Evolutionary conservation across 1,139 yeast genomes (phyloP).

Genomic region (Taiozyma sp.): DNA sequence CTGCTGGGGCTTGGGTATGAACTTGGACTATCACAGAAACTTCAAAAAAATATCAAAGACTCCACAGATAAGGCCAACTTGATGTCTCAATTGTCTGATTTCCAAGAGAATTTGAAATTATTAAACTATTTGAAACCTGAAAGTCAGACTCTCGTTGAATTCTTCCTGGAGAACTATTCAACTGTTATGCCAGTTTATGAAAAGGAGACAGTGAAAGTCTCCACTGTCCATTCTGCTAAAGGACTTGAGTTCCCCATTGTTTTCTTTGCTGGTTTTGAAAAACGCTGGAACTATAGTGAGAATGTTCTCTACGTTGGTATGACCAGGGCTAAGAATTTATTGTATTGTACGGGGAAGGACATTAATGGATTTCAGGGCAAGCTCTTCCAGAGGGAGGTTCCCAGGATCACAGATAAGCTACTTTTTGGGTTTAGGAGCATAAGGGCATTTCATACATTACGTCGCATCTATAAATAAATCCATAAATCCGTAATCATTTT

Average conservation of each 20-base stretch:
- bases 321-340: conserved; percentile 53
- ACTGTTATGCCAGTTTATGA: conserved; percentile 33
- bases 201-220: conserved; percentile 11
- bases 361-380: not conserved
- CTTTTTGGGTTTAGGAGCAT: not conserved
- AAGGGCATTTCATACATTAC: not conserved
- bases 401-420: not conserved
- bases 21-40: conserved; percentile 24
- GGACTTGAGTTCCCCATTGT: conserved; percentile 71
- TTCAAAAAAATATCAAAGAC: conserved; percentile 8
- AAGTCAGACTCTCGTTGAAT: conserved; percentile 25
- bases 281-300: conserved; percentile 22
- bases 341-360: conserved; percentile 30
- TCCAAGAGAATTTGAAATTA: conserved; percentile 25
- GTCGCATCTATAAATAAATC: not conserved
- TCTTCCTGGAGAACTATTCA: conserved; percentile 42
- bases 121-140: conserved; percentile 22
- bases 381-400: not conserved
- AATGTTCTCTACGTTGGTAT: conserved; percentile 56
- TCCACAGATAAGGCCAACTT: conserved; percentile 11
- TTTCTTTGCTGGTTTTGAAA: conserved; percentile 40
- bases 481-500: not conserved
- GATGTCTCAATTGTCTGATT: conserved; percentile 23
- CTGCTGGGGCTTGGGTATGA: conserved; percentile 22
- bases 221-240: conserved; percentile 64